Evolutionary conservation across 176 grass and related monocot species (phyloP).

Genomic region (Aegilops tauschii): DNA sequence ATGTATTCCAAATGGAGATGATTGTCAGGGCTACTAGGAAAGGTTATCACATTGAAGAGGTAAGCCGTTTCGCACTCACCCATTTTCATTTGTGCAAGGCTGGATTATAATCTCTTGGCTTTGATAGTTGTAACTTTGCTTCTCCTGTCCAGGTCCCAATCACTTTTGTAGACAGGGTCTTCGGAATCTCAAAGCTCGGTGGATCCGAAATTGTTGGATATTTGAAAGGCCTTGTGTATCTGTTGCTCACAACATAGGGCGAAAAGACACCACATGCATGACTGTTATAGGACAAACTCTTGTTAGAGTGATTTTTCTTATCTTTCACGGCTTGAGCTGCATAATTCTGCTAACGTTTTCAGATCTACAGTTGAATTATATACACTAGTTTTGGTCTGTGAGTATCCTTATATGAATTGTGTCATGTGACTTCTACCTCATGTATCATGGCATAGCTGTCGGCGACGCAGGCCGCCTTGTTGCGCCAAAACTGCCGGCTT

Average conservation of each 20-base stretch:
- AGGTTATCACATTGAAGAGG: conserved; percentile 87
- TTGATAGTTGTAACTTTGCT: conserved; percentile 5
- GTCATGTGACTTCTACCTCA: too few relatives aligned
- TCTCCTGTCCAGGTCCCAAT: conserved; percentile 75
- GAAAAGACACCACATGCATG: not conserved
- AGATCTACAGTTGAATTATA: not conserved
- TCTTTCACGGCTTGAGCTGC: not conserved
- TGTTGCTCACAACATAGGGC: conserved; percentile 78
- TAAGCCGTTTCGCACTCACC: not conserved
- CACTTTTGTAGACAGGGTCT: conserved; percentile 92
- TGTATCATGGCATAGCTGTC: too few relatives aligned
- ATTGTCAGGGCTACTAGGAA: conserved; percentile 97
- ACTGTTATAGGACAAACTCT: not conserved
- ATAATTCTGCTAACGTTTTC: not conserved
- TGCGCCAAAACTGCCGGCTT: too few relatives aligned
- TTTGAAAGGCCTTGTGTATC: conserved; percentile 81
- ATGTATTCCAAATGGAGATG: conserved; percentile 99
- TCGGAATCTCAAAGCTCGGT: conserved; percentile 92
- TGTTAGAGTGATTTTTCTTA: not conserved
- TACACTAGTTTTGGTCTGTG: not conserved
- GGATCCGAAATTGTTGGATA: conserved; percentile 98
- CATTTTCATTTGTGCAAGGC: not conserved
- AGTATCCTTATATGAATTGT: too few relatives aligned
- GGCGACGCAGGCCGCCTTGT: too few relatives aligned
- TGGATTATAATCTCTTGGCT: not conserved